Evolutionary conservation across 371 early-diverging fungal genomes (phyloP), one percentile per base, ranked within the genome.

Genomic region (Rhizopus microsporus): DNA sequence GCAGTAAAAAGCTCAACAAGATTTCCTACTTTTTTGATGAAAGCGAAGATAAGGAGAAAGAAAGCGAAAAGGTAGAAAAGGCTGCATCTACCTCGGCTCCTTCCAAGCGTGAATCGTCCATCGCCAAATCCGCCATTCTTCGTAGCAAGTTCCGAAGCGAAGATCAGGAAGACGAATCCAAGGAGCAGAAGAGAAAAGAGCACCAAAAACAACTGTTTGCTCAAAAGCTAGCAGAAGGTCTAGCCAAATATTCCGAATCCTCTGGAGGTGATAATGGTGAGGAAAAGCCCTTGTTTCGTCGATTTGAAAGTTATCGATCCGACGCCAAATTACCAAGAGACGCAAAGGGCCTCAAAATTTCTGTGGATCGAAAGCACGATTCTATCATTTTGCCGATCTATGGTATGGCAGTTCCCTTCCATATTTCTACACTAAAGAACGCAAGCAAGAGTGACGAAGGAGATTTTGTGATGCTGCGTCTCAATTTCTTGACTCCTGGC

Each of bases 341-440:
- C 53, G 84, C 86, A 43, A 78, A 78, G 33, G 81, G 87, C 31
- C 74, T 90, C 17, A 76, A 93, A 84, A 94, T 99, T 67, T 67
- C 91, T 23, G 93, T 99, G 2, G 99, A 99, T 75, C 84, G 83
- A 54, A 86, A 90, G 38, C 87, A 83, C 35, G 93, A 96, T 50
- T 80, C 96, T 7, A 82, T 99, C 51, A 86, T 99, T 46, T 75
- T 99, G 31, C 99, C 99, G 4, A 91, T 99, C 38, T 94, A 95
- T 65, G 98, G 98, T 34, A 88, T 92, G 71, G 91, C 98, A 0
- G 99, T 99, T 3, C 99, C 99, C 17, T 99, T 99, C 87, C 99
- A 99, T 77, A 93, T 99, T 50, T 91, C 93, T 12, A 93, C 94
- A 0, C 74, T 99, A 34, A 99, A 99, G 66, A 99, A 93, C 69